phyloP scores from a whole-genome alignment of 352 stramenopile species.

The Phytophthora brassicae region DNA sequence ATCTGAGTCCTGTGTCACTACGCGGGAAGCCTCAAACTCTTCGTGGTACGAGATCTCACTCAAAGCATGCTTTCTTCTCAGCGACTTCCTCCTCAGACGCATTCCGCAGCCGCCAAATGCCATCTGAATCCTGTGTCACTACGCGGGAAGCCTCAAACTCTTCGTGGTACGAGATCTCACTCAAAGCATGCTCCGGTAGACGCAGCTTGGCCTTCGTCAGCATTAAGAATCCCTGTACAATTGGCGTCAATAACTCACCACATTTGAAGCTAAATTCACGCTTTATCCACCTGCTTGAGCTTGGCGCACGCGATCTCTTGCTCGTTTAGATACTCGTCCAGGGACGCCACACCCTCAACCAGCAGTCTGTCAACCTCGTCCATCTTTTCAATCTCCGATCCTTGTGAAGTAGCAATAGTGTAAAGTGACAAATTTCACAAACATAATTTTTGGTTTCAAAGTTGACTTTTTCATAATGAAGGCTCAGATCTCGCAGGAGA shows the following conservation, averaged over 20 bases:
- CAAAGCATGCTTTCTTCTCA: slow-evolving; percentile 37
- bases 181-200: slow-evolving; percentile 49
- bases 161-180: slow-evolving; percentile 67
- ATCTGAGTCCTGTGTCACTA: slow-evolving; percentile 23
- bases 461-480: slow-evolving; percentile 14
- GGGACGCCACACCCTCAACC: slow-evolving; percentile 39
- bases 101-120: slow-evolving; percentile 27
- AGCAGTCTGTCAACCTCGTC: slow-evolving; percentile 41
- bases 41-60: slow-evolving; percentile 69
- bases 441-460: too few relatives aligned
- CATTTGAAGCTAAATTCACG: neutral
- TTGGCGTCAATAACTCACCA: slow-evolving; percentile 8
- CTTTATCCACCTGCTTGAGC: slow-evolving; percentile 52
- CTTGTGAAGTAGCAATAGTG: too few relatives aligned
- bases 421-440: too few relatives aligned
- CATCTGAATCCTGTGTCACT: slow-evolving; percentile 17
- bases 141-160: slow-evolving; percentile 46
- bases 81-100: neutral
- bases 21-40: slow-evolving; percentile 41
- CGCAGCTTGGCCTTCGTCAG: slow-evolving; percentile 58
- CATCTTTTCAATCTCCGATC: slow-evolving; percentile 15
- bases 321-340: slow-evolving; percentile 54
- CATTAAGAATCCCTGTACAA: slow-evolving; percentile 68
- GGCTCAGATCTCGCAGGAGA: slow-evolving; percentile 85
- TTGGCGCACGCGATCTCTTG: slow-evolving; percentile 48